Conservation (phyloP, 2,329 filamentous ascomycete species). For the Colletotrichum ledebouriae region DNA sequence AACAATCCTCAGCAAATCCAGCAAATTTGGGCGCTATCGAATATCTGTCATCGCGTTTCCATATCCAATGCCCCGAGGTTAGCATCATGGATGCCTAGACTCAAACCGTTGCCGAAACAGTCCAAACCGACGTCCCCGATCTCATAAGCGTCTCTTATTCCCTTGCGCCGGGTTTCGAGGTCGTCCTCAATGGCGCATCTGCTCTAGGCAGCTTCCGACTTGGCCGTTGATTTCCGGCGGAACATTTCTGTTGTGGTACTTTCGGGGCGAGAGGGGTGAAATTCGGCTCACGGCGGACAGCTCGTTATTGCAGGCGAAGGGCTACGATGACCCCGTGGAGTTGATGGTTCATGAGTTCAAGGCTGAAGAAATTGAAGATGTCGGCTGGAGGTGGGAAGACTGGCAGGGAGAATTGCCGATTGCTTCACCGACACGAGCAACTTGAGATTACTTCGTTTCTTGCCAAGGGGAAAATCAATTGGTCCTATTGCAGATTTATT, state of each 20-base stretch:
- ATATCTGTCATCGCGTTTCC: not conserved
- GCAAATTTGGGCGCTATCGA: conserved; percentile 19
- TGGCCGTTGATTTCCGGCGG: conserved; percentile 63
- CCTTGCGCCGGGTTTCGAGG: too few species aligned
- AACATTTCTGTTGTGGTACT: conserved; percentile 61
- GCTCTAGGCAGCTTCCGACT: conserved; percentile 59
- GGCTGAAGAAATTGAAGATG: conserved; percentile 57
- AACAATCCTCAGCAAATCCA: too few species aligned
- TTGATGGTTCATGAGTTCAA: conserved; percentile 65
- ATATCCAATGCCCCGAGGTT: conserved; percentile 51
- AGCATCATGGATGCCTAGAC: not conserved
- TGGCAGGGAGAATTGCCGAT: conserved; percentile 62
- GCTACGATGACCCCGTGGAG: conserved; percentile 56
- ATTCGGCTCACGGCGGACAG: conserved; percentile 46
- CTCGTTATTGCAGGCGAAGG: conserved; percentile 45
- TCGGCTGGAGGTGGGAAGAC: conserved; percentile 60
- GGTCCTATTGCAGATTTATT: not conserved
- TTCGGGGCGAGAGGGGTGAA: conserved; percentile 67
- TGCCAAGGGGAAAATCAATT: too few species aligned
- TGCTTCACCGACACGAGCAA: not conserved
- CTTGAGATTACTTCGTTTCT: not conserved
- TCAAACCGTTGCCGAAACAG: not conserved
- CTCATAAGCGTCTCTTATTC: conserved; percentile 51
- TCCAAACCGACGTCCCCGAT: conserved; percentile 46
- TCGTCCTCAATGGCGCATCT: conserved; percentile 53